phyloP scores from a whole-genome alignment of 2,329 filamentous ascomycete species.

The Talaromyces pinophilus region DNA sequence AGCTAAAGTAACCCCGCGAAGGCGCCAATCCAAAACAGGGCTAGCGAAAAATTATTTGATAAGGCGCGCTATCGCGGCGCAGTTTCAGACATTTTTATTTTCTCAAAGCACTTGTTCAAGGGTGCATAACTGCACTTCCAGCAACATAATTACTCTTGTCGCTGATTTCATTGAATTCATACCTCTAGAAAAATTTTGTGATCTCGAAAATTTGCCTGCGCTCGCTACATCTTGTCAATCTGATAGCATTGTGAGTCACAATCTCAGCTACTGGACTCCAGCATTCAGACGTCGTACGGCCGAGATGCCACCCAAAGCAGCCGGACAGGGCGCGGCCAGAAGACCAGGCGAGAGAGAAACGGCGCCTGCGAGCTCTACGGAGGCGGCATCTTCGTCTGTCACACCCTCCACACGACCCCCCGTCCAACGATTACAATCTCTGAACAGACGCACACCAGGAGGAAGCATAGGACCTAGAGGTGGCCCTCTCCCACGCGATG shows the following conservation, averaged over 20 bases:
- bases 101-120: background rate
- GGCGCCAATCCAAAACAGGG: background rate
- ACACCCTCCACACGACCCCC: slow-evolving; percentile 32
- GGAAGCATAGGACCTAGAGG: slow-evolving; percentile 40
- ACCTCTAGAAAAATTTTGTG: background rate
- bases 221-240: no score
- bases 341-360: slow-evolving; percentile 5
- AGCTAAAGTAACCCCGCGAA: background rate
- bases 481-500: slow-evolving; percentile 24
- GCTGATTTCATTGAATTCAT: background rate
- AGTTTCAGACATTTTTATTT: slow-evolving; percentile 18
- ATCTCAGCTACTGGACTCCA: background rate
- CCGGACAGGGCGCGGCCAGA: slow-evolving; percentile 27
- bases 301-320: slow-evolving; percentile 40
- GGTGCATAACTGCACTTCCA: background rate
- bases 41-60: slow-evolving; percentile 9
- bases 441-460: slow-evolving; percentile 42
- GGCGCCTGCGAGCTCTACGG: slow-evolving; percentile 24
- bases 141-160: background rate
- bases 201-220: background rate
- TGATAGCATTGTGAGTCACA: background rate
- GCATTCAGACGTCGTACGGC: background rate
- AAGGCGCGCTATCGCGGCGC: slow-evolving; percentile 14
- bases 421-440: slow-evolving; percentile 46
- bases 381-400: slow-evolving; percentile 23